Conservation (phyloP, 176 grass and related monocot species). For the Hordeum vulgare region DNA sequence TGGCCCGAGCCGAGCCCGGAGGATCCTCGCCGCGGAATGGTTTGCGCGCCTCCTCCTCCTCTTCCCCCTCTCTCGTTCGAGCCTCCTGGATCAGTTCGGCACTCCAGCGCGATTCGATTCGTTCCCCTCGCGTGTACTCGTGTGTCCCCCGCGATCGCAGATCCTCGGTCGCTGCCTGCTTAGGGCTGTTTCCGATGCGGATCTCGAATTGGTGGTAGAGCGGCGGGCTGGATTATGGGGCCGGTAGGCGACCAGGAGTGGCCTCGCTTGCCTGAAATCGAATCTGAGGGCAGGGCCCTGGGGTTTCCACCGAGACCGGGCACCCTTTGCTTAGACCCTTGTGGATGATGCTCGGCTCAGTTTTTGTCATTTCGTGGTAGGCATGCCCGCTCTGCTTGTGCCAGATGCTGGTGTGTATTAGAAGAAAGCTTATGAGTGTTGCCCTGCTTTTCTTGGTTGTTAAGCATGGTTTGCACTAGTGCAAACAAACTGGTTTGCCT, state of each 20-base stretch:
- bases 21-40: neutral
- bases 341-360: neutral
- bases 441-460: neutral
- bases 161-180: neutral
- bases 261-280: neutral
- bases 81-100: neutral
- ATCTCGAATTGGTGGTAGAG: neutral
- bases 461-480: neutral
- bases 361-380: conserved; percentile 24
- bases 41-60: neutral
- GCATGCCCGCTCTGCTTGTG: neutral
- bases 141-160: neutral
- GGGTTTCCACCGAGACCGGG: neutral
- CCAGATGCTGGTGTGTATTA: neutral
- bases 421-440: neutral
- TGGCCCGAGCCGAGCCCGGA: neutral
- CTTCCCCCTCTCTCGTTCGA: neutral
- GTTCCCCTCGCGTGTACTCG: neutral
- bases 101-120: neutral
- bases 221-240: neutral
- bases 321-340: neutral
- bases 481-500: neutral
- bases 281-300: neutral
- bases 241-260: neutral
- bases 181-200: neutral